phyloP scores from a whole-genome alignment of 192 early-diverging fungal genomes.

The Coemansia sp. region DNA sequence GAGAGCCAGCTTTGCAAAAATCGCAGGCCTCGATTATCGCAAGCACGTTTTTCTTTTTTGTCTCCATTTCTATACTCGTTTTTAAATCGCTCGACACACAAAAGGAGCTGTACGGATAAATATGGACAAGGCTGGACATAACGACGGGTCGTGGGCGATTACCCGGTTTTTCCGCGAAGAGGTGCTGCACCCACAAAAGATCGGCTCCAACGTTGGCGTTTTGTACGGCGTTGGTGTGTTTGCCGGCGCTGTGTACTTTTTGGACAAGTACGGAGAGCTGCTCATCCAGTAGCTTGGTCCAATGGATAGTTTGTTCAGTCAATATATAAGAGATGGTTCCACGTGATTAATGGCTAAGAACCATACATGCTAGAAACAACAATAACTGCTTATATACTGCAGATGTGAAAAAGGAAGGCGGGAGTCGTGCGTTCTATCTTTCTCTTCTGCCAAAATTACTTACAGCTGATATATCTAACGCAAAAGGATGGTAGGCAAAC shows the following conservation, averaged over 20 bases:
- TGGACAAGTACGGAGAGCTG: slow-evolving; percentile 48
- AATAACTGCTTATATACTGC: background rate
- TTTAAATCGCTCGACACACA: background rate
- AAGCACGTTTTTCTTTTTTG: background rate
- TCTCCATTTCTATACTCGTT: background rate
- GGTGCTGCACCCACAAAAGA: slow-evolving; percentile 39
- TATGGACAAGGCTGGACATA: slow-evolving; percentile 19
- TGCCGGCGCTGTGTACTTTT: slow-evolving; percentile 51
- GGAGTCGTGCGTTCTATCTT: too few relatives aligned
- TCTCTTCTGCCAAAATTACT: too few relatives aligned
- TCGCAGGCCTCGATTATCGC: background rate
- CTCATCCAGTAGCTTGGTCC: slow-evolving; percentile 31
- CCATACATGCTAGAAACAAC: background rate
- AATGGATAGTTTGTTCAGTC: background rate
- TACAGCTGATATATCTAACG: background rate
- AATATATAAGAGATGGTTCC: background rate
- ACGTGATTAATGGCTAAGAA: background rate
- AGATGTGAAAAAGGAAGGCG: too few relatives aligned
- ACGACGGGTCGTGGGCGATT: slow-evolving; percentile 50
- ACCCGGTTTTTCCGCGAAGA: slow-evolving; percentile 51
- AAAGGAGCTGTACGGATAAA: background rate
- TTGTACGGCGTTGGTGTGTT: slow-evolving; percentile 53
- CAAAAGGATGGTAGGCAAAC: too few relatives aligned
- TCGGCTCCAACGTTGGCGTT: slow-evolving; percentile 43
- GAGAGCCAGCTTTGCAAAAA: background rate